phyloP scores from a whole-genome alignment of 2,329 filamentous ascomycete species.

The Fusarium albidum region DNA sequence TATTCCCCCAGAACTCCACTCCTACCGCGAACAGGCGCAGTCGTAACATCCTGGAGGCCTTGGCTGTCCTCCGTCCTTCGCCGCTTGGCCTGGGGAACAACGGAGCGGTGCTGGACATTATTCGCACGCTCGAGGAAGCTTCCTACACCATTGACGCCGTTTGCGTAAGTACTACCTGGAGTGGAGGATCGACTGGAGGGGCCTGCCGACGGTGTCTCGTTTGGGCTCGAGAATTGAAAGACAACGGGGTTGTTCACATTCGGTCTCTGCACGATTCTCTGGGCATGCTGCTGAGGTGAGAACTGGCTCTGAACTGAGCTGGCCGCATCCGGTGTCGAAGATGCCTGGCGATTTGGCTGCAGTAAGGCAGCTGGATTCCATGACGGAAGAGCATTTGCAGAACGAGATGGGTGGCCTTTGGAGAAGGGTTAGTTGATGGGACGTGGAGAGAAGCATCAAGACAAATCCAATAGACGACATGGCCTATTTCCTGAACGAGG shows the following conservation, averaged over 20 bases:
- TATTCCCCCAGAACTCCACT: constrained; percentile 71
- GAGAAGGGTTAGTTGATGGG: constrained; percentile 22
- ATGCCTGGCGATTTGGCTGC: constrained; percentile 47
- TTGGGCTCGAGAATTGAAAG: constrained; percentile 53
- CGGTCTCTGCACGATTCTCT: constrained; percentile 34
- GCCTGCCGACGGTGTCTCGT: constrained; percentile 45
- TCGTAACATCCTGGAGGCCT: constrained; percentile 49
- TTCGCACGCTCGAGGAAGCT: constrained; percentile 79
- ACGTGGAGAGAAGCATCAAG: neutral
- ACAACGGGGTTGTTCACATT: constrained; percentile 46
- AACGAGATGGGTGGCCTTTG: constrained; percentile 41
- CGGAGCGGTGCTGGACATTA: constrained; percentile 72
- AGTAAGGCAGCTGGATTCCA: constrained; percentile 55
- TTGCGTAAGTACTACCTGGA: constrained; percentile 38
- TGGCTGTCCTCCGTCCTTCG: constrained; percentile 63
- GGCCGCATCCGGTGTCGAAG: constrained; percentile 39
- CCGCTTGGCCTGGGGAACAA: constrained; percentile 69
- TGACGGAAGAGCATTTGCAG: constrained; percentile 40
- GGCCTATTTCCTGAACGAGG: neutral
- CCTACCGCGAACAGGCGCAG: constrained; percentile 48
- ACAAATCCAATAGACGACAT: neutral
- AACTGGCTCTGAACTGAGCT: constrained; percentile 38
- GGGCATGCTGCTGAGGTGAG: constrained; percentile 29
- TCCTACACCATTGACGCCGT: constrained; percentile 54
- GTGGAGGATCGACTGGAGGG: constrained; percentile 46